Percentiles rank a stretch among this genome's conserved stretches.
phyloP scores from a whole-genome alignment of 73 alveolate species.

The Paramecium biaurelia region DNA sequence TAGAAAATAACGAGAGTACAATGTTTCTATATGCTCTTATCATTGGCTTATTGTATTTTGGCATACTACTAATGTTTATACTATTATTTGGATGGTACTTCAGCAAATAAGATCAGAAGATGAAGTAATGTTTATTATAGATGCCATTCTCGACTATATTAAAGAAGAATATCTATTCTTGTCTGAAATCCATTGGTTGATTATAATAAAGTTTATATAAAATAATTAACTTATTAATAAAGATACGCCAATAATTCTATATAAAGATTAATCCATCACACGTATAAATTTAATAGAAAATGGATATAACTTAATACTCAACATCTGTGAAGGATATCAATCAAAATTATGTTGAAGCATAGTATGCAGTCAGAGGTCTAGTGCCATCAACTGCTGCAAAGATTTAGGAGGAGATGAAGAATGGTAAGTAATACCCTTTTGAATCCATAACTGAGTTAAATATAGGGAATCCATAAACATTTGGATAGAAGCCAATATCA shows the following conservation, averaged over 20 bases:
- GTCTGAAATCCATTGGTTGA: background rate
- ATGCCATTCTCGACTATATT: background rate
- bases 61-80: background rate
- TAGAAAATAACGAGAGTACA: background rate
- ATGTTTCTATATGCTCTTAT: background rate
- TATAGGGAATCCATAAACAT: conserved; percentile 40
- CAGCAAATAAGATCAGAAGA: background rate
- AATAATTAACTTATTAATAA: background rate
- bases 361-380: conserved; percentile 45
- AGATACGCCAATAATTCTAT: background rate
- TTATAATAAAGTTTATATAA: background rate
- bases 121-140: background rate
- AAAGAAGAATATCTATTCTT: background rate
- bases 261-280: background rate
- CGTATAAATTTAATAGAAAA: background rate
- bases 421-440: background rate
- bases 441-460: conserved; percentile 26
- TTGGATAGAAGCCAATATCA: conserved; percentile 39
- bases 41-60: background rate
- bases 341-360: background rate
- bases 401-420: background rate
- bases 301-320: background rate
- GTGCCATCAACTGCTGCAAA: conserved; percentile 43
- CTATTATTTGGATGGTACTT: background rate
- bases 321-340: conserved; percentile 23